Evolutionary conservation across 202 grass and related monocot species (phyloP).

Genomic region (Musa balbisiana): DNA sequence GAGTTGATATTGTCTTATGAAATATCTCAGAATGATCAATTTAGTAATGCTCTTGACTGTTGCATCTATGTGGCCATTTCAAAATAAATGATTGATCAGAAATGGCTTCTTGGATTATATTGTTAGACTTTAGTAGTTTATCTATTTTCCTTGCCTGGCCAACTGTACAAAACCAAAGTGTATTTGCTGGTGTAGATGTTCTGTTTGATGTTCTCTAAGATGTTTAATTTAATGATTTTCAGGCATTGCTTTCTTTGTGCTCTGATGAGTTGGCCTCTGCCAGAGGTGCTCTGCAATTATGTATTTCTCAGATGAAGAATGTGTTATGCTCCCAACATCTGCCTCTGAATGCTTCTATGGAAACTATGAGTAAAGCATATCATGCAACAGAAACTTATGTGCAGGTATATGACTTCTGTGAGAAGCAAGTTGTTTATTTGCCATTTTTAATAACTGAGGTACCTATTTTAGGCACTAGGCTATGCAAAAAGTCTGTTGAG

Average conservation of each 20-base stretch:
- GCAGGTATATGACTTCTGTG: conserved; percentile 47
- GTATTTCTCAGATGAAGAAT: conserved; percentile 78
- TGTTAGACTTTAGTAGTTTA: too few species aligned
- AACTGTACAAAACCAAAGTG: too few species aligned
- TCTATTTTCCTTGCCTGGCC: too few species aligned
- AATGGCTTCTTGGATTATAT: too few species aligned
- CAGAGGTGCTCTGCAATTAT: conserved; percentile 84
- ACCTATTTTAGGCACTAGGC: conserved; percentile 56
- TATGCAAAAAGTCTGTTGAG: conserved; percentile 75
- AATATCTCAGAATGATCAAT: too few species aligned
- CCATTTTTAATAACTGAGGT: conserved; percentile 26
- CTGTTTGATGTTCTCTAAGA: neutral
- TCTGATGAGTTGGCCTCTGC: conserved; percentile 59
- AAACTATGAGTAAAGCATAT: conserved; percentile 75
- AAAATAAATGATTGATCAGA: too few species aligned
- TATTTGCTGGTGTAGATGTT: too few species aligned
- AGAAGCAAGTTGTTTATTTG: conserved; percentile 11
- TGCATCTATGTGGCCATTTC: too few species aligned
- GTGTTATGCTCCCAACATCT: conserved; percentile 68
- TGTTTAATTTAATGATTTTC: conserved; percentile 30
- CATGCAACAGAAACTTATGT: conserved; percentile 96
- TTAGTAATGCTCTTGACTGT: too few species aligned
- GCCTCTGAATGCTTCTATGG: conserved; percentile 81
- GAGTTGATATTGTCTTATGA: too few species aligned
- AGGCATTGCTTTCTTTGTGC: conserved; percentile 95